Evolutionary conservation across 805 yeast species (phyloP).

Genomic region (Ogataea allantospora): DNA sequence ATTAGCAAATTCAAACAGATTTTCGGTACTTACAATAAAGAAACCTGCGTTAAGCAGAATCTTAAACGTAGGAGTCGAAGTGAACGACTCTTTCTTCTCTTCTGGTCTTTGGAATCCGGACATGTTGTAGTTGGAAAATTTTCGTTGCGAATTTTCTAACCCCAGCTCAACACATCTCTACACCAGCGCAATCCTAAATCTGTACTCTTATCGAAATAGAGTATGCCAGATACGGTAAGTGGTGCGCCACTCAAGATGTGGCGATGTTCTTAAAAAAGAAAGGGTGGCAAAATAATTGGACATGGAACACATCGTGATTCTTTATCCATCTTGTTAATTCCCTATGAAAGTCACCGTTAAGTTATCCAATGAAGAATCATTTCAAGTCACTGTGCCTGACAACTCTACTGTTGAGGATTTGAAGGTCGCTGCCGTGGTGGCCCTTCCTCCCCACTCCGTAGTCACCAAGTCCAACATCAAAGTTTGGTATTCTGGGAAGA

Average conservation of each 20-base stretch:
- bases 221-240: slow-evolving; percentile 4
- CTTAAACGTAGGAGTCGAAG: slow-evolving; percentile 63
- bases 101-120: slow-evolving; percentile 32
- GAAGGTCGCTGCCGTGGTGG: slow-evolving; percentile 44
- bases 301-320: slow-evolving; percentile 5
- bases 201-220: slow-evolving; percentile 3
- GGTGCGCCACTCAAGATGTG: slow-evolving; percentile 10
- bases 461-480: slow-evolving; percentile 20
- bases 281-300: slow-evolving; percentile 17
- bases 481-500: slow-evolving; percentile 35
- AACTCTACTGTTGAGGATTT: slow-evolving; percentile 53
- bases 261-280: slow-evolving; percentile 15
- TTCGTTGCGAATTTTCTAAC: too few relatives aligned
- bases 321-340: slow-evolving; percentile 2
- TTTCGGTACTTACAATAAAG: slow-evolving; percentile 43
- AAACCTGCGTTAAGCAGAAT: slow-evolving; percentile 60
- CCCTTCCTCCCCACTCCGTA: slow-evolving; percentile 29
- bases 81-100: slow-evolving; percentile 45
- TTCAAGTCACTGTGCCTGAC: slow-evolving; percentile 48
- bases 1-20: slow-evolving; percentile 12
- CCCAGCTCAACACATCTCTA: slow-evolving; percentile 3
- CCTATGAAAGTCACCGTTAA: slow-evolving; percentile 50
- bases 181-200: slow-evolving; percentile 1
- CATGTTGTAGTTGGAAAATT: slow-evolving; percentile 22
- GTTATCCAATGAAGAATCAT: slow-evolving; percentile 31